Base-by-base conservation (phyloP, 139 green algal genomes). In the Trebouxia sp. region DNA sequence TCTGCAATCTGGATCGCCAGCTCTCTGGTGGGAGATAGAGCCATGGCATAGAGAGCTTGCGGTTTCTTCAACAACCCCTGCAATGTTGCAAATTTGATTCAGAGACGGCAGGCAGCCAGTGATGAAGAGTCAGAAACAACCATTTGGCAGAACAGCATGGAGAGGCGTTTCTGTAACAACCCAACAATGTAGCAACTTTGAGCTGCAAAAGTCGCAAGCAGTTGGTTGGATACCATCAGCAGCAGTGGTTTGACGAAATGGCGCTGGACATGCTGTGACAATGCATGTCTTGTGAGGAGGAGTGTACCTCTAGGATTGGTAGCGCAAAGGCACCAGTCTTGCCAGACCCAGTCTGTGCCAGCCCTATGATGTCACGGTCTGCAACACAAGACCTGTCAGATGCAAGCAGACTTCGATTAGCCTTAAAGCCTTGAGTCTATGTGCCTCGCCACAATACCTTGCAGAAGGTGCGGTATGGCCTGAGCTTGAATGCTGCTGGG, bases 1-100 rank as follows among this genome's bases (percentile, higher is more conserved):
- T 99, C 97, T 6, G 92, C 83, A 70, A 99, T 99, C 86, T 99
- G 97, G 58, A 99, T 98, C 62, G 97, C 97, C 76, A 99, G 91
- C 89, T 99, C 97, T 20, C 95, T 86, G 0, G 97, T 99, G 42
- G 97, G 97, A 0, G 93, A 97, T 39, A 99, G 88, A n/a, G 98
- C 90, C 41, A 98, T 89, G 20, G 94, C 93, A 86, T 95, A 99
- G 15, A 98, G 86, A 42, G 92, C 88, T 83, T 96, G 91, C 5
- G 94, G 95, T 82, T 94, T 95, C 79, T 98, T 92, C 80, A 99
- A 85, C 17, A 99, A 89, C 8, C 83, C 83, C 84, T 99, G 93
- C 37, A 72, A n/a, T n/a, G 5, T 24, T n/a, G 26, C 15, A n/a
- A n/a, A n/a, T n/a, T n/a, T n/a, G n/a, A n/a, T n/a, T n/a, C n/a